Evolutionary conservation across 2,329 filamentous ascomycete species (phyloP).

Genomic region (Hyphodiscus sp.): DNA sequence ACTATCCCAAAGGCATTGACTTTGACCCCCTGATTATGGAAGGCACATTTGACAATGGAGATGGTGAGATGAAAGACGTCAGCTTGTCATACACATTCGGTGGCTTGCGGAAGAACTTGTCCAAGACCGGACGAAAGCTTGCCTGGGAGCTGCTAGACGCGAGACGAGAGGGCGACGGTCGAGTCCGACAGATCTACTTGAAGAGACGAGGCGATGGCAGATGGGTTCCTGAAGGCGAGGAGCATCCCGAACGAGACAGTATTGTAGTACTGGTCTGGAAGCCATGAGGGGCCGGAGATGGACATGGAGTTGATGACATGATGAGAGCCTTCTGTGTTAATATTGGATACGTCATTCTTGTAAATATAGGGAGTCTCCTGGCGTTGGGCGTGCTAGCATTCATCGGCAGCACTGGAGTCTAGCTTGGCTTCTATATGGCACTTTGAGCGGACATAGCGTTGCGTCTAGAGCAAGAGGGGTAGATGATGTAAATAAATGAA

Average conservation of each 20-base stretch:
- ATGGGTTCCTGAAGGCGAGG: conserved; percentile 35
- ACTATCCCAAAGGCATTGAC: conserved; percentile 28
- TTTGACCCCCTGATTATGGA: conserved; percentile 27
- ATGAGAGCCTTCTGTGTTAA: neutral
- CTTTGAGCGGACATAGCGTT: neutral
- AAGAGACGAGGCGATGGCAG: conserved; percentile 45
- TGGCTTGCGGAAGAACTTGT: conserved; percentile 40
- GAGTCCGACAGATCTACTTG: conserved; percentile 47
- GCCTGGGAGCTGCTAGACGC: conserved; percentile 49
- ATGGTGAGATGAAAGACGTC: conserved; percentile 13
- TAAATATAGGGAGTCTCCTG: neutral
- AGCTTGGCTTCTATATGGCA: neutral
- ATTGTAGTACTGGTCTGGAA: conserved; percentile 26
- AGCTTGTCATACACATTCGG: conserved; percentile 38
- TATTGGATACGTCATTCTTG: neutral
- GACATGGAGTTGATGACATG: neutral
- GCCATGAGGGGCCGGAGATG: conserved; percentile 6
- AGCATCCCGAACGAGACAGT: conserved; percentile 19
- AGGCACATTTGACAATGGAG: conserved; percentile 23
- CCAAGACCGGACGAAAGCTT: conserved; percentile 43
- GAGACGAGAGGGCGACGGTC: conserved; percentile 40
- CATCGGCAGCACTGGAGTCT: neutral
- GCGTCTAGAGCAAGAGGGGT: neutral
- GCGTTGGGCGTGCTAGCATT: neutral
- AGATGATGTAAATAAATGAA: neutral